A percentile compares a stretch with the other conserved stretches of the same genome.
Conservation (phyloP, 441 rosid genomes). For the Erysimum pusillum region DNA sequence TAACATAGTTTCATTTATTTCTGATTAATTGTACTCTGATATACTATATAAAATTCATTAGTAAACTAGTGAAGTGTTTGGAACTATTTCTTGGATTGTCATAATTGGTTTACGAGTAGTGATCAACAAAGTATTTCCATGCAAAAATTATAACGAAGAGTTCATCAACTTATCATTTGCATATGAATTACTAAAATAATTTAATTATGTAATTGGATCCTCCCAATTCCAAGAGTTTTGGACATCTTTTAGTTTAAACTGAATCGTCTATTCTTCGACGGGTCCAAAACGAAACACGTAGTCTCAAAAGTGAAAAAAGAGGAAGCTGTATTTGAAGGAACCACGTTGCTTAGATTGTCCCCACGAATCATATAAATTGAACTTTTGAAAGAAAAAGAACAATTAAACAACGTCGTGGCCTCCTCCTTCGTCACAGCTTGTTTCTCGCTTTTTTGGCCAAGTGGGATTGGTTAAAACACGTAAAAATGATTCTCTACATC, state of each 20-base stretch:
- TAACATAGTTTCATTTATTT: background rate
- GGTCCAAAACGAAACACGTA: slow-evolving; percentile 43
- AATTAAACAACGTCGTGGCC: slow-evolving; percentile 29
- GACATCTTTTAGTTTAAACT: background rate
- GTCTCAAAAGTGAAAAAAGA: slow-evolving; percentile 22
- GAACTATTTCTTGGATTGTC: background rate
- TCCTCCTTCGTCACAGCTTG: slow-evolving; percentile 35
- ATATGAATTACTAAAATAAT: background rate
- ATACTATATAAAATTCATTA: background rate
- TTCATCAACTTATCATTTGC: background rate
- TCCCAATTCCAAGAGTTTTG: slow-evolving; percentile 23
- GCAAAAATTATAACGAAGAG: background rate
- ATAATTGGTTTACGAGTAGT: background rate
- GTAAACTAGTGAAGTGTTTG: background rate
- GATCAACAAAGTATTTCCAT: background rate
- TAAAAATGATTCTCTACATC: slow-evolving; percentile 18
- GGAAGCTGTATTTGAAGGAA: slow-evolving; percentile 39
- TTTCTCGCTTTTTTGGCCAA: slow-evolving; percentile 20
- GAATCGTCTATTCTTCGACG: slow-evolving; percentile 19
- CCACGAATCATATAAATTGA: background rate
- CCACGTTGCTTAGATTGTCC: slow-evolving; percentile 39
- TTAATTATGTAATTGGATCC: background rate
- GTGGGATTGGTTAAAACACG: slow-evolving; percentile 38
- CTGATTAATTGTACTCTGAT: background rate
- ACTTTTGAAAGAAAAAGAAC: slow-evolving; percentile 26